phyloP scores from a whole-genome alignment of 352 stramenopile species.

The Phytopythium litorale region DNA sequence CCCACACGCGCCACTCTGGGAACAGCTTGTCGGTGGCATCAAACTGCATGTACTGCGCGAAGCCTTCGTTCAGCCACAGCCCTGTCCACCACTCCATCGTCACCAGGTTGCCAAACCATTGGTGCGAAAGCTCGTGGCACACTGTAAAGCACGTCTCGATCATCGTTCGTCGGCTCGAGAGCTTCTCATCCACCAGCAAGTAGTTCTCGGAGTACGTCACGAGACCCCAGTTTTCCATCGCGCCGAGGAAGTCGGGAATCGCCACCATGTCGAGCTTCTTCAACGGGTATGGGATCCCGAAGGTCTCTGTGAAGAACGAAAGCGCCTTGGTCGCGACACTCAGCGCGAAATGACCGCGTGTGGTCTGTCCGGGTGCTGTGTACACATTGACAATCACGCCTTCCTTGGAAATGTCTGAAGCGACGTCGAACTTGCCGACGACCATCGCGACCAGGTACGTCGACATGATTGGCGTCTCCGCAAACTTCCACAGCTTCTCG shows the following conservation, averaged over 20 bases:
- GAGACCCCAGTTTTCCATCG: slow-evolving; percentile 95
- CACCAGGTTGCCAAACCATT: slow-evolving; percentile 97
- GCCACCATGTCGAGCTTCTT: slow-evolving; percentile 98
- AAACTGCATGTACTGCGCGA: slow-evolving; percentile 96
- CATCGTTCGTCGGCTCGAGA: slow-evolving; percentile 56
- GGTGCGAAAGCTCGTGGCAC: slow-evolving; percentile 97
- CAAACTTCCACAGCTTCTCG: slow-evolving; percentile 84
- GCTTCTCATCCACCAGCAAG: slow-evolving; percentile 77
- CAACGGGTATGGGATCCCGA: slow-evolving; percentile 93
- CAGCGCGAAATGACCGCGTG: slow-evolving; percentile 90
- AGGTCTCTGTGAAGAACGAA: slow-evolving; percentile 67
- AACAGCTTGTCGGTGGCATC: slow-evolving; percentile 92
- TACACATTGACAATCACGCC: slow-evolving; percentile 95
- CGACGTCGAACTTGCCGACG: slow-evolving; percentile 95
- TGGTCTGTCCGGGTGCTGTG: slow-evolving; percentile 90
- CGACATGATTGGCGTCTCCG: slow-evolving; percentile 96
- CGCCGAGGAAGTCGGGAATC: slow-evolving; percentile 93
- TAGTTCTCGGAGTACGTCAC: slow-evolving; percentile 95
- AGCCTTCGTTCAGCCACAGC: slow-evolving; percentile 98
- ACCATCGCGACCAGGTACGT: slow-evolving; percentile 97
- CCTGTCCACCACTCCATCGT: slow-evolving; percentile 97
- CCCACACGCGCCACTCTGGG: slow-evolving; percentile 94
- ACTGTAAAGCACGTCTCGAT: slow-evolving; percentile 91
- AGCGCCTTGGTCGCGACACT: slow-evolving; percentile 54
- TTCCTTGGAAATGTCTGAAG: slow-evolving; percentile 85